Conservation (phyloP, 805 yeast genomes). For the Candida dendrica region DNA sequence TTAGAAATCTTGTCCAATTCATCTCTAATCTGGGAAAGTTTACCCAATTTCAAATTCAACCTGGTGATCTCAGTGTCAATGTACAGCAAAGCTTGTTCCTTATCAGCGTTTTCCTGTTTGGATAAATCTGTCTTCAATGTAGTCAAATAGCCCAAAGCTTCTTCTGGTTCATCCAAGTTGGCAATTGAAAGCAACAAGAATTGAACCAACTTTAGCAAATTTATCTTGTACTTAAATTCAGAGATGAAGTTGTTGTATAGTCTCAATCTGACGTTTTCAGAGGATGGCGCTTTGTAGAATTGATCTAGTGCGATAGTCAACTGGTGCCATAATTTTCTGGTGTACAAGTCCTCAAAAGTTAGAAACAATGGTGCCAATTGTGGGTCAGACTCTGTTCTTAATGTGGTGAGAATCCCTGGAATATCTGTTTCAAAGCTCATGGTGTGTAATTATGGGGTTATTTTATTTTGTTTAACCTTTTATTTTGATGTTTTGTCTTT, state of each 20-base stretch:
- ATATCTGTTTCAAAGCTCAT: conserved; percentile 8
- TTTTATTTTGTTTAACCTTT: too few relatives aligned
- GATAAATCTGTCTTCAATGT: conserved; percentile 38
- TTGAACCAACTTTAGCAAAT: conserved; percentile 71
- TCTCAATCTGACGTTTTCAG: conserved; percentile 51
- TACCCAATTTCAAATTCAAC: conserved; percentile 48
- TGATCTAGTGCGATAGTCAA: conserved; percentile 60
- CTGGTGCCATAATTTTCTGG: conserved; percentile 93
- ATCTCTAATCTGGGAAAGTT: conserved; percentile 55
- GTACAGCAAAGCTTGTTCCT: conserved; percentile 49
- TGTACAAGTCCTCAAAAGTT: conserved; percentile 76
- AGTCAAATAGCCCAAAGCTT: conserved; percentile 43
- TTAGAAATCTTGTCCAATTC: conserved; percentile 55
- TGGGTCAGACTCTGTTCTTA: conserved; percentile 60
- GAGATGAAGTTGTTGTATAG: conserved; percentile 66
- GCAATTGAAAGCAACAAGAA: conserved; percentile 55
- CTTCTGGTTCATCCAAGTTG: conserved; percentile 33
- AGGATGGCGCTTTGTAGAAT: conserved; percentile 50
- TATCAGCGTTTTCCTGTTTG: conserved; percentile 29
- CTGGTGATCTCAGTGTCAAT: conserved; percentile 72
- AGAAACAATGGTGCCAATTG: conserved; percentile 57
- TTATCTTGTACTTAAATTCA: conserved; percentile 62
- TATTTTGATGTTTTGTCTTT: too few relatives aligned
- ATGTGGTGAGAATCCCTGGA: conserved; percentile 26
- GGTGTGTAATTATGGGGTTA: background rate